Evolutionary conservation across 805 yeast species (phyloP), one percentile per base, ranked within the genome.

Genomic region (Blastobotrys muscicola): DNA sequence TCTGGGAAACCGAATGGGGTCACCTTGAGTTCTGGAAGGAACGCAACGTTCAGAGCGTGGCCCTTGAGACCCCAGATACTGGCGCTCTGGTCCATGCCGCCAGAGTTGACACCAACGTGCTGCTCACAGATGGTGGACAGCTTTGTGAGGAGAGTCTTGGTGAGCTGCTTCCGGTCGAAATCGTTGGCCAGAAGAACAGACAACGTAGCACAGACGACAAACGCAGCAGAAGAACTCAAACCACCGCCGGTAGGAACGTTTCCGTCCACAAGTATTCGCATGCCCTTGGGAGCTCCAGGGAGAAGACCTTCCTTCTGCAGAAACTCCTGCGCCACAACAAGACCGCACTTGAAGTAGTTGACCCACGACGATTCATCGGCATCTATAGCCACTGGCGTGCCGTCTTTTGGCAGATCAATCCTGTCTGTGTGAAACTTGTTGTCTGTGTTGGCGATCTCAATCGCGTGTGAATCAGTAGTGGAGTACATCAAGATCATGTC

Each of bases 81-180:
- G 2, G 86, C 87, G 39, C 81, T 72, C 61, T 81, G 87, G 57
- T 81, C 87, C 82, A 81, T 75, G 33, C 87, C 86, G n/a, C 87
- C 89, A 31, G 80, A 76, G 57, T 78, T 80, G 42, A 81, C 82
- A 31, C 87, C 87, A 32, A 81, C 76, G 43, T 75, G 75, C 60
- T 80, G 84, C 56, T 81, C 87, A 33, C 80, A 75, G 4, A 73
- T 75, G 35, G 76, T 78, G 4, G 86, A 78, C 41, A 80, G 75
- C 43, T 64, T 60, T 13, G 81, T 76, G 46, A 81, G 65, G 45
- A 70, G 78, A 11, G 68, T 57, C 54, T 78, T 77, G 43, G 74
- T 49, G 33, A 79, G 60, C 13, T 9, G 9, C 8, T 53, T 46
- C 26, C 6, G 26, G 2, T 52, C 44, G 16, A 69, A 60, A n/a